phyloP scores from a whole-genome alignment of 176 grass and related monocot genomes.

The Neostapfia colusana region DNA sequence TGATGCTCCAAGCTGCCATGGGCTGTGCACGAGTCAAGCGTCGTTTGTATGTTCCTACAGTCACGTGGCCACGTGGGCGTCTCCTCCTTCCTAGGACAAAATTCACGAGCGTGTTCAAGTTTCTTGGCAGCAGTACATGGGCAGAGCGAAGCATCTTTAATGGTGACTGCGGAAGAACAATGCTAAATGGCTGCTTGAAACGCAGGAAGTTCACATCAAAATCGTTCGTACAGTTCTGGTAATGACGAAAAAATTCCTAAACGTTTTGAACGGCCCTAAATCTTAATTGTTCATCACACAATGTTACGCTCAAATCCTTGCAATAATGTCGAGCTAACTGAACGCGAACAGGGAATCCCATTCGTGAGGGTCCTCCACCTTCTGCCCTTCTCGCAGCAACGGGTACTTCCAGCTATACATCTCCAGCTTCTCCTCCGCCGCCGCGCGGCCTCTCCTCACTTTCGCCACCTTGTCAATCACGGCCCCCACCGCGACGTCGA shows the following conservation, averaged over 20 bases:
- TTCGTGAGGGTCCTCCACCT: slow-evolving; percentile 48
- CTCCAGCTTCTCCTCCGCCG: slow-evolving; percentile 46
- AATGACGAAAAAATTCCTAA: neutral
- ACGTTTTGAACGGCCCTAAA: neutral
- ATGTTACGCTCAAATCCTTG: neutral
- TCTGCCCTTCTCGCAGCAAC: slow-evolving; percentile 45
- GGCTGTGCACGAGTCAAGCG: too few relatives aligned
- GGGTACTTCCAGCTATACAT: slow-evolving; percentile 65
- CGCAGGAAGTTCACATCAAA: neutral
- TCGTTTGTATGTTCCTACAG: too few relatives aligned
- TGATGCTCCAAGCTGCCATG: too few relatives aligned
- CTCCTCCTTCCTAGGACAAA: too few relatives aligned
- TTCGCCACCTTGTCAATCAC: slow-evolving; percentile 56
- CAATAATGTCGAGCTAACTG: slow-evolving; percentile 7
- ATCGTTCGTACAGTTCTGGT: neutral
- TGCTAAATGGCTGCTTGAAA: neutral
- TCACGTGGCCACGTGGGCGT: too few relatives aligned
- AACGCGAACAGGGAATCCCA: slow-evolving; percentile 57
- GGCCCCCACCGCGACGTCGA: slow-evolving; percentile 61
- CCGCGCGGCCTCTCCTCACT: slow-evolving; percentile 28
- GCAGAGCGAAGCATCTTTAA: too few relatives aligned
- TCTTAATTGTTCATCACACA: neutral
- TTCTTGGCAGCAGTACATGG: too few relatives aligned
- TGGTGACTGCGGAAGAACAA: too few relatives aligned
- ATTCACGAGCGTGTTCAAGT: too few relatives aligned